Evolutionary conservation across 257 asterid genomes (phyloP).

Genomic region (Capsicum rhomboideum): DNA sequence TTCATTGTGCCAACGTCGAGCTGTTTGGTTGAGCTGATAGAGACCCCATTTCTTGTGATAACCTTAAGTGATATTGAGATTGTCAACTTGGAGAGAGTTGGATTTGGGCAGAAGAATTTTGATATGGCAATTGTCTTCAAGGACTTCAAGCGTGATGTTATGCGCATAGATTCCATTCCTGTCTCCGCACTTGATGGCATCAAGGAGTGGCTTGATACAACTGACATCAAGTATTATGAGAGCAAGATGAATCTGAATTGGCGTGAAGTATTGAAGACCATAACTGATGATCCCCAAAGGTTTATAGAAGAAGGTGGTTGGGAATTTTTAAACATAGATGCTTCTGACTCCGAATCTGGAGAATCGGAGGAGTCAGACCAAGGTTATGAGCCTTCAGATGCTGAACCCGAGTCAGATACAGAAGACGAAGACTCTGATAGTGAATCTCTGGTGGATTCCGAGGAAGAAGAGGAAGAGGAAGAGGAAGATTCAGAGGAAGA

Average conservation of each 20-base stretch:
- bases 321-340: slow-evolving; percentile 23
- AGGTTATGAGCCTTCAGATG: slow-evolving; percentile 19
- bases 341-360: slow-evolving; percentile 17
- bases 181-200: slow-evolving; percentile 16
- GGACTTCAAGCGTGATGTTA: slow-evolving; percentile 22
- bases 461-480: slow-evolving; percentile 10
- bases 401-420: slow-evolving; percentile 16
- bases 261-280: slow-evolving; percentile 17
- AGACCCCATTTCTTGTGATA: slow-evolving; percentile 16
- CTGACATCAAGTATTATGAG: slow-evolving; percentile 23
- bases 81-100: slow-evolving; percentile 21
- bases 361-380: slow-evolving; percentile 17
- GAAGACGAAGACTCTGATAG: slow-evolving; percentile 20
- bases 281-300: slow-evolving; percentile 16
- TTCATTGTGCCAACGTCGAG: slow-evolving; percentile 18
- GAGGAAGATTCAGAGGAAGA: slow-evolving; percentile 14
- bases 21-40: slow-evolving; percentile 21
- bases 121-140: slow-evolving; percentile 24
- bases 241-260: slow-evolving; percentile 23
- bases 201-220: slow-evolving; percentile 24
- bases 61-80: slow-evolving; percentile 22
- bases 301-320: slow-evolving; percentile 24
- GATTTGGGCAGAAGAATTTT: slow-evolving; percentile 25
- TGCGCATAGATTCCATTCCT: slow-evolving; percentile 23
- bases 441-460: slow-evolving; percentile 17